phyloP scores from a whole-genome alignment of 2,329 filamentous ascomycete genomes.

The Botrytis hyacinthi region DNA sequence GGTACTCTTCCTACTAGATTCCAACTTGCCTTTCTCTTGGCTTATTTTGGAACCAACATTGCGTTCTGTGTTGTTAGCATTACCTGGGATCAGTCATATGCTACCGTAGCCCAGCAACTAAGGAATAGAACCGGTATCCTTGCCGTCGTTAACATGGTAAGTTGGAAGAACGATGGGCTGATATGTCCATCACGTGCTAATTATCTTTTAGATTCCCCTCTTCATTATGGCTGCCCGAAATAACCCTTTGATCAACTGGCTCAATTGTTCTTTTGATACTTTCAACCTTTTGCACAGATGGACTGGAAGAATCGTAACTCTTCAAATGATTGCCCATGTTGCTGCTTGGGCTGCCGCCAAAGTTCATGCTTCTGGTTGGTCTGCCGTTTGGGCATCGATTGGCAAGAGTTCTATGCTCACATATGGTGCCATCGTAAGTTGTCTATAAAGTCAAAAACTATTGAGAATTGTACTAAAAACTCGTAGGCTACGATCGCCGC shows the following conservation, averaged over 20 bases:
- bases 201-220: slow-evolving; percentile 52
- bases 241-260: slow-evolving; percentile 70
- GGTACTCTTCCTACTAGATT: slow-evolving; percentile 79
- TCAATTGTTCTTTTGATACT: slow-evolving; percentile 76
- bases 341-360: slow-evolving; percentile 54
- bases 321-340: slow-evolving; percentile 67
- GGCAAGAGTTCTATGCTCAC: slow-evolving; percentile 43
- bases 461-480: slow-evolving; percentile 24
- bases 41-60: slow-evolving; percentile 71
- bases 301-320: slow-evolving; percentile 72
- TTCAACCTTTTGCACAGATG: slow-evolving; percentile 81
- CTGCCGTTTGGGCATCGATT: slow-evolving; percentile 43
- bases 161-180: slow-evolving; percentile 20
- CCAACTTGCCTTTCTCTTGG: slow-evolving; percentile 65
- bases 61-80: slow-evolving; percentile 72
- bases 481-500: slow-evolving; percentile 57
- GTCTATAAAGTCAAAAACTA: too few species aligned
- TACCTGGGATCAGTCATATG: slow-evolving; percentile 51
- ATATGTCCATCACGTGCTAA: slow-evolving; percentile 13
- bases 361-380: slow-evolving; percentile 49
- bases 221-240: slow-evolving; percentile 74
- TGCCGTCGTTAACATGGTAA: slow-evolving; percentile 71
- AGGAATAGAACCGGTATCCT: slow-evolving; percentile 70
- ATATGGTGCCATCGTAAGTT: slow-evolving; percentile 62
- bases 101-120: slow-evolving; percentile 49